phyloP scores from a whole-genome alignment of 2,329 filamentous ascomycete species.

The Zasmidium cellare region DNA sequence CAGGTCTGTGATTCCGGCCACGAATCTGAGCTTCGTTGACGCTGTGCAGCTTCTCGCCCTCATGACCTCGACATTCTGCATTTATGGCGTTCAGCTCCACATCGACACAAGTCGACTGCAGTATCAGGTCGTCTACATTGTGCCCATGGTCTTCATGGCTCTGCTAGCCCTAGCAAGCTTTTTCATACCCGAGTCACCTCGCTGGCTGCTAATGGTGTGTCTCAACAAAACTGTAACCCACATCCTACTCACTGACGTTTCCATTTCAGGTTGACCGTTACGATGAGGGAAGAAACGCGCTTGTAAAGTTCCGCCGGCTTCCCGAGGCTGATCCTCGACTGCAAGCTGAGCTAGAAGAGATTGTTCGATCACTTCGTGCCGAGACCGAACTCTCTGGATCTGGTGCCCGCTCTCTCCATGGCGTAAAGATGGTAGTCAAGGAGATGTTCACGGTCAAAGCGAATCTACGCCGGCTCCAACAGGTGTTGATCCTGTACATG shows the following conservation, averaged over 20 bases:
- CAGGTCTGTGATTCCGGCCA: no score
- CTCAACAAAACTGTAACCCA: background rate
- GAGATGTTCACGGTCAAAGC: conserved; percentile 16
- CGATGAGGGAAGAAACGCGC: no score
- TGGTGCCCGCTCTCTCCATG: background rate
- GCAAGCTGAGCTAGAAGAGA: background rate
- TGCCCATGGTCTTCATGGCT: background rate
- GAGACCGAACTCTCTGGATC: background rate
- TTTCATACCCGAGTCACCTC: no score
- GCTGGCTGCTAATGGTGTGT: background rate
- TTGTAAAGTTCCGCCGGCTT: background rate
- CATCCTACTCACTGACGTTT: background rate
- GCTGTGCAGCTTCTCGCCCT: conserved; percentile 18
- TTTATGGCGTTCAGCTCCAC: conserved; percentile 37
- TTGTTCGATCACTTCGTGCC: background rate
- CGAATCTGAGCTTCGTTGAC: no score
- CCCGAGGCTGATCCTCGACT: background rate
- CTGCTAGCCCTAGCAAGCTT: background rate
- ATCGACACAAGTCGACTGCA: background rate
- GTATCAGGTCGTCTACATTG: background rate
- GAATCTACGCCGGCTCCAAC: conserved; percentile 20
- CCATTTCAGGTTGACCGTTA: background rate
- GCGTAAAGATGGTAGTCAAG: background rate
- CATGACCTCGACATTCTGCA: conserved; percentile 34
- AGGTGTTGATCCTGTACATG: conserved; percentile 13